Evolutionary conservation across 805 yeast species (phyloP).

Genomic region (Kazachstania taianensis): DNA sequence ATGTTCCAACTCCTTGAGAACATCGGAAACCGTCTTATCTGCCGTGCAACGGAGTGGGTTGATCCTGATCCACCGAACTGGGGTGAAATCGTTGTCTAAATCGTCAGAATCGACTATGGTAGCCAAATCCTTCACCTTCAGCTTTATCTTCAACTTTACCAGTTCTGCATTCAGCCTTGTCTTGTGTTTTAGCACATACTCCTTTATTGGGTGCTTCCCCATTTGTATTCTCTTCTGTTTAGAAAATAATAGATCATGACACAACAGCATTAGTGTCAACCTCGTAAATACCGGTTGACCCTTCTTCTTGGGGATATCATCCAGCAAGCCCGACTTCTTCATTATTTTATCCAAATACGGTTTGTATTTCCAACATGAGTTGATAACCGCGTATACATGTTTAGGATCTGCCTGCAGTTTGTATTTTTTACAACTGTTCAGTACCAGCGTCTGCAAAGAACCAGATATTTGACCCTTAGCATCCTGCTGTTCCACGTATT

Average conservation of each 20-base stretch:
- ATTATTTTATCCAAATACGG: constrained; percentile 54
- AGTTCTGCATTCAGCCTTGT: constrained; percentile 77
- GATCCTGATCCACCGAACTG: constrained; percentile 70
- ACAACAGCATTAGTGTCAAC: constrained; percentile 40
- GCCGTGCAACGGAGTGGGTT: constrained; percentile 48
- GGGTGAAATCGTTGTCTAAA: constrained; percentile 42
- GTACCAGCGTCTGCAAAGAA: constrained; percentile 43
- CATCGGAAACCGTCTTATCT: constrained; percentile 18
- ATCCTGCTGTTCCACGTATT: constrained; percentile 24
- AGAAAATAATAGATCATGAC: constrained; percentile 72
- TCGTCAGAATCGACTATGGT: constrained; percentile 47
- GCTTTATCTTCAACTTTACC: constrained; percentile 63
- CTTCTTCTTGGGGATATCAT: constrained; percentile 33
- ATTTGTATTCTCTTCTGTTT: constrained; percentile 74
- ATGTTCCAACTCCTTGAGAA: constrained; percentile 18
- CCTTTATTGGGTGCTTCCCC: constrained; percentile 82
- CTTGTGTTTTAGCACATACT: constrained; percentile 65
- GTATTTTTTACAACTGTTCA: constrained; percentile 38
- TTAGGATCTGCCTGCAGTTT: constrained; percentile 60
- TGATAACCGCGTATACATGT: constrained; percentile 76
- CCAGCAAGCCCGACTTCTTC: constrained; percentile 55
- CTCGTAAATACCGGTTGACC: constrained; percentile 39
- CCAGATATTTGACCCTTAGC: constrained; percentile 34
- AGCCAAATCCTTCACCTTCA: constrained; percentile 48
- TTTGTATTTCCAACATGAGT: constrained; percentile 65